Evolutionary conservation across 2,329 filamentous ascomycete species (phyloP), one percentile per base, ranked within the genome.

Genomic region (Trichoderma koningiopsis): DNA sequence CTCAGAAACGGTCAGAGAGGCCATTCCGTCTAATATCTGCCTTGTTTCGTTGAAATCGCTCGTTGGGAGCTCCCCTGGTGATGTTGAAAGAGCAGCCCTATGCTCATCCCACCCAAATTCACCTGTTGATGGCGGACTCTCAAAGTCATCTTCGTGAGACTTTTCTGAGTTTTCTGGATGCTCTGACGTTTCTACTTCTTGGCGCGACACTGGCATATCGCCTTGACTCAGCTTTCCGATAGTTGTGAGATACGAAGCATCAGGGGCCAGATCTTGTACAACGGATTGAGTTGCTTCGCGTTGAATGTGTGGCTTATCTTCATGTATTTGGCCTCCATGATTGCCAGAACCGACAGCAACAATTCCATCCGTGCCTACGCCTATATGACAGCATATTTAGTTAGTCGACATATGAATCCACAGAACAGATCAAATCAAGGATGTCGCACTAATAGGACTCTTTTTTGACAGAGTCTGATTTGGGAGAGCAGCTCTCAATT

Each of bases 51-150:
- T 73, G 7, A 68, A 40, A 22, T 73, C 70, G 24, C 71, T 65
- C 8, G 66, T 68, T 3, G 71, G 61, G 11, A 47, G 53, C 24
- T 27, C 10, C 13, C 57, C 47, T 19, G 56, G 47, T 19, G 68
- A 61, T 31, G 75, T 72, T 16, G 76, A 74, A 0, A 76, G 77
- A 1, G 68, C 70, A 5, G 75, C 68, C 14, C 78, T 76, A 62
- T 77, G 75, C 67, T 81, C 79, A 33, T 76, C 77, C 79, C 79
- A 81, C 40, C 80, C 78, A 67, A 81, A 81, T 69, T 80, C 77
- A 19, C 79, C 77, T 4, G 75, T 68, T 37, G 61, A 70, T 2
- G 78, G 78, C 1, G 79, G 78, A 1, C 74, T 74, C 67, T 80
- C 79, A 1, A 81, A 52, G 5, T 67, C 62, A 33, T 60, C 52